Base-by-base conservation (phyloP, 768 basidiomycete species). In the Pisolithus microcarpus region DNA sequence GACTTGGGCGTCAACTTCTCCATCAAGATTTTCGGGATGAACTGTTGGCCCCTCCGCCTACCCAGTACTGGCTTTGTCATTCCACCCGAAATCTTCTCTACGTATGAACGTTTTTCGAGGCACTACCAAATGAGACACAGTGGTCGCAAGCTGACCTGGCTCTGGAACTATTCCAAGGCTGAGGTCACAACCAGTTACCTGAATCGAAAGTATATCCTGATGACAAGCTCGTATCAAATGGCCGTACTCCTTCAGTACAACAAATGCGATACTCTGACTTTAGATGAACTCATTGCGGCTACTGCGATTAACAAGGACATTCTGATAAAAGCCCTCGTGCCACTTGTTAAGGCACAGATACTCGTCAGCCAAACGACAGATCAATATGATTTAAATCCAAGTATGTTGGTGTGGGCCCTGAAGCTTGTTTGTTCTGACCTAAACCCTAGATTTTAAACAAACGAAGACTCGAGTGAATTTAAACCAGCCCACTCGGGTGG, bases 91-190 rank as follows among this genome's bases (percentile, higher is more conserved):
- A 84, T 99, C 52, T 72, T 84, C 18, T 78, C 87, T 18, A 91
- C 87, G 9, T 91, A 94, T 65, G 87, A 94, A 52, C 82, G 91
- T 40, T 99, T 98, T 76, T 81, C 83, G 55, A 81, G 83, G 53
- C 97, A 92, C 74, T 97, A 98, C 67, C 87, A 90, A 63, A 83
- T 82, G 63, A 92, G 94, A 67, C 91, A 95, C 66, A 88, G 85
- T 2, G 95, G 93, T 15, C 86, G 95, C 54, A 95, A 95, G 64
- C 78, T 99, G 40, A 94, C 91, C 0, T 99, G 95, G 95, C 72
- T 98, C 9, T 99, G 96, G 96, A 95, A 97, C 62, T 90, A 94
- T 67, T 92, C 85, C 50, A 95, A 94, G 74, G 93, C 93, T 70
- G 96, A 99, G 65, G 78, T 99, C 7, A 82, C 87, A 50, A 94